Base-by-base conservation (phyloP, 1,139 yeast species). In the Yamadazyma buinensis region DNA sequence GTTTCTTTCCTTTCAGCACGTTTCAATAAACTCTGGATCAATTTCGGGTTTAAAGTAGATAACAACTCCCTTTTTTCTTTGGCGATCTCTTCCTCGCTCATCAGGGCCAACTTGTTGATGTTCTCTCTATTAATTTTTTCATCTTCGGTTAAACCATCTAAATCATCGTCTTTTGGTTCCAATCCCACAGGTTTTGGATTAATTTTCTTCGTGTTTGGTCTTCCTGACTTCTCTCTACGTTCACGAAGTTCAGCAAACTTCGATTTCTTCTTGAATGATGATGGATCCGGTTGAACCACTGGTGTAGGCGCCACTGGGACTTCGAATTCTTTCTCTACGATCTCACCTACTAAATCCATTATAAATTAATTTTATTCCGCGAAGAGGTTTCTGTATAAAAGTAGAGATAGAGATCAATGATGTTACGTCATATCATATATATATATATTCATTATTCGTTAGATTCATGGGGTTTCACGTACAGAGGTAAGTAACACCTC, bases 61-160 rank as follows among this genome's bases (percentile, higher is more conserved):
- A 86, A 45, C 26, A 92, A 58, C 48, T 86, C 95, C 42, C 76
- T 75, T 42, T 77, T 68, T 47, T 86, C 95, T 29, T 64, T 59
- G 20, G 70, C 67, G 21, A 86, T 74, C 48, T 90, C 90, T 17
- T 73, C 81, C 2, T 67, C 68, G 2, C 82, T 64, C 94, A 90
- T 83, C 12, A 59, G 54, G 17, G 79, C 61, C 38, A 92, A 56
- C 33, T 70, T 66, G 28, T 77, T 76, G 43, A 84, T 54, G 55
- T 90, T 90, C 50, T 90, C 96, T 37, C 72, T 55, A 54, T 86
- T 92, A 23, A 90, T 85, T 50, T 75, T 72, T 46, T 82, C 90
- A 1, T 81, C 75, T 47, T 86, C 95, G 7, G 19, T 17, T 17
- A 7, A 5, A 5, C 7, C 5, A 5, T 5, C 7, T 17, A 7